A percentile compares a stretch with the other conserved stretches of the same genome.
phyloP scores from a whole-genome alignment of 495 filamentous ascomycete genomes.

The Lasiosphaeria hispida region DNA sequence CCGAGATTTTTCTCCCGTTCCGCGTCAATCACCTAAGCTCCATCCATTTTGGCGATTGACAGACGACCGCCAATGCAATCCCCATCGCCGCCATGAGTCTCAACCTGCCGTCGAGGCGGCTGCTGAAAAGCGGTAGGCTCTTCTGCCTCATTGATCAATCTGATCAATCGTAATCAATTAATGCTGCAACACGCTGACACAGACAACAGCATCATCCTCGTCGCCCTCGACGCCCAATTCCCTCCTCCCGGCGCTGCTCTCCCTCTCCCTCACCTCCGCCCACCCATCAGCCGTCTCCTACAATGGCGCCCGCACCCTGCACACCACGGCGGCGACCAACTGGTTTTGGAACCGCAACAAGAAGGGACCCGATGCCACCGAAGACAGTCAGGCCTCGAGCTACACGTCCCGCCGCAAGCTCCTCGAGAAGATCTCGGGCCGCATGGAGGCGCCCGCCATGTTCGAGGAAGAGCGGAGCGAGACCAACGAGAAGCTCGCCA shows the following conservation, averaged over 20 bases:
- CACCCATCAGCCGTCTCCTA: slow-evolving; percentile 3
- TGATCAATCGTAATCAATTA: slow-evolving; percentile 2
- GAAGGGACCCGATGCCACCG: slow-evolving; percentile 17
- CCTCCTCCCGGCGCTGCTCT: slow-evolving; percentile 26
- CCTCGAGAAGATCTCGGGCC: slow-evolving; percentile 24
- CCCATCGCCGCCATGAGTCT: slow-evolving; percentile 42
- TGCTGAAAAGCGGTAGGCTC: slow-evolving; percentile 37
- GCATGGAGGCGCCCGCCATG: slow-evolving; percentile 52
- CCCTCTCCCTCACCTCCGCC: slow-evolving; percentile 21
- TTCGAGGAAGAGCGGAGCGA: slow-evolving; percentile 50
- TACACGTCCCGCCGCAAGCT: slow-evolving; percentile 18
- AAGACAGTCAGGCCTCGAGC: slow-evolving; percentile 21
- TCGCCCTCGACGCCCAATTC: slow-evolving; percentile 7
- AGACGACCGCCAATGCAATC: slow-evolving; percentile 21
- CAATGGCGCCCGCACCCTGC: slow-evolving; percentile 21
- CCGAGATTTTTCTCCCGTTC: slow-evolving; percentile 23
- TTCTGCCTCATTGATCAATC: slow-evolving; percentile 5
- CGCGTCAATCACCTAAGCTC: background rate
- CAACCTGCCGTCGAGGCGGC: slow-evolving; percentile 43
- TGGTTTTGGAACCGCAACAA: slow-evolving; percentile 30
- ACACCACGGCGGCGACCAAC: slow-evolving; percentile 32
- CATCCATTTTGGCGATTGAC: background rate
- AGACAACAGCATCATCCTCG: slow-evolving; percentile 1
- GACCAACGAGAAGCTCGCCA: too few species aligned
- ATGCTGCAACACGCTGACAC: slow-evolving; percentile 2